Conservation (phyloP, 805 yeast species). For the Torulaspora gathmanii region DNA sequence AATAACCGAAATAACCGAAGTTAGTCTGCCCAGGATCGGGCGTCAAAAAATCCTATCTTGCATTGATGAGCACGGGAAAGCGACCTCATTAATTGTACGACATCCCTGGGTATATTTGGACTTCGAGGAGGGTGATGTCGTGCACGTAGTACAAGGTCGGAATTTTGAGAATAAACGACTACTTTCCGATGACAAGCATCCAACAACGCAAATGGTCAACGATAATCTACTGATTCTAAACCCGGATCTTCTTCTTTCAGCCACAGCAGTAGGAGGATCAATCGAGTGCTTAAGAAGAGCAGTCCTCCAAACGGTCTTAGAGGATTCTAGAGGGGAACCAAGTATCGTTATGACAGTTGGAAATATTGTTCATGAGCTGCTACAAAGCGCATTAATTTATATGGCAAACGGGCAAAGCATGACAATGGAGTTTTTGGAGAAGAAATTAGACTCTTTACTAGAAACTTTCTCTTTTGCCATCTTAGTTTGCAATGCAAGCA, state of each 20-base stretch:
- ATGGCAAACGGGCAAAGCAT: conserved; percentile 27
- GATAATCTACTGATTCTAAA: conserved; percentile 68
- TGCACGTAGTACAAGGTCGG: conserved; percentile 53
- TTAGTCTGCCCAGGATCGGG: conserved; percentile 22
- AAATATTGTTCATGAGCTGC: conserved; percentile 68
- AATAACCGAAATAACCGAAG: conserved; percentile 16
- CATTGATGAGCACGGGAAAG: conserved; percentile 34
- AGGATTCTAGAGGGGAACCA: conserved; percentile 55
- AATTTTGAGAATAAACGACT: conserved; percentile 26
- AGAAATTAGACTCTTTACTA: conserved; percentile 39
- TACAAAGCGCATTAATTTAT: conserved; percentile 47
- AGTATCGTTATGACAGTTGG: conserved; percentile 73
- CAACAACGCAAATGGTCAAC: conserved; percentile 31
- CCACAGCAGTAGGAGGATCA: conserved; percentile 77
- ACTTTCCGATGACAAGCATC: conserved; percentile 31
- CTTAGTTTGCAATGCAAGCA: conserved; percentile 51
- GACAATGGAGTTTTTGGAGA: conserved; percentile 28
- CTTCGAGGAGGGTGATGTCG: conserved; percentile 48
- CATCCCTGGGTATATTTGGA: conserved; percentile 57
- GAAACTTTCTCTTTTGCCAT: conserved; percentile 46
- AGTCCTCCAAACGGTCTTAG: conserved; percentile 51
- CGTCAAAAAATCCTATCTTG: conserved; percentile 56
- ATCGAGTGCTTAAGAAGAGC: conserved; percentile 69
- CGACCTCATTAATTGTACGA: conserved; percentile 47
- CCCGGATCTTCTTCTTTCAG: conserved; percentile 78